Base-by-base conservation (phyloP, 257 asterid species). In the Solanum medicagineum region DNA sequence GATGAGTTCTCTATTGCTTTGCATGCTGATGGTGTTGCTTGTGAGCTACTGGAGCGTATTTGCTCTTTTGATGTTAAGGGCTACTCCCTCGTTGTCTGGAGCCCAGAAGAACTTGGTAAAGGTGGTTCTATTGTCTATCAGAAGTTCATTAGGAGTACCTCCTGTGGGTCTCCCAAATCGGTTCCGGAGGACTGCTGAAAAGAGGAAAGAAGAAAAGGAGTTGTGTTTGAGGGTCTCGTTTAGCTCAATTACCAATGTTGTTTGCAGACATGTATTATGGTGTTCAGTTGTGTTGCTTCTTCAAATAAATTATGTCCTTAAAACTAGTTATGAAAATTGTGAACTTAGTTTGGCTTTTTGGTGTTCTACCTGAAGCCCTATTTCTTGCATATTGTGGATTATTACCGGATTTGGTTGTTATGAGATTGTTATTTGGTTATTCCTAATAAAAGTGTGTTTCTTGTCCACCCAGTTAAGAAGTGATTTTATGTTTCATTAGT, bases 1-100 rank as follows among this genome's bases (percentile, higher is more conserved):
- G 54, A 11, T 53, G 90, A 87, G 24, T 89, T 89, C 42, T 89
- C 89, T 80, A 45, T 89, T 1, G 84, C 92, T 17, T 49, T 89
- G 59, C 88, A 89, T 77, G 82, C 87, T 54, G 88, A 86, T 45
- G 81, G 82, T 55, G 86, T 81, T 69, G 32, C 54, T 59, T 62
- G 65, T 10, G 84, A 81, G 20, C 29, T 70, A 15, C 29, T 70
- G 6, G 86, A 71, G 42, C 59, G 51, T 10, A 86, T 29, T n/a
- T 84, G 65, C 86, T 71, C 74, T n/a, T 1, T 84, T 2, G 86
- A 71, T 6, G 73, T 74, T 12, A 74, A 74, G 68, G 86, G 83
- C 26, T 86, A 56, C 75, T 45, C 65, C 20, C 68, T 29, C 4
- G 32, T 26, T 5, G 85, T 81, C 69, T 81, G n/a, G 49, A 71